These are phyloP conservation scores for Debaryomyces udenii DNA, from an alignment of 1,139 yeast genomes.

Conservation along the genomic window DNA sequence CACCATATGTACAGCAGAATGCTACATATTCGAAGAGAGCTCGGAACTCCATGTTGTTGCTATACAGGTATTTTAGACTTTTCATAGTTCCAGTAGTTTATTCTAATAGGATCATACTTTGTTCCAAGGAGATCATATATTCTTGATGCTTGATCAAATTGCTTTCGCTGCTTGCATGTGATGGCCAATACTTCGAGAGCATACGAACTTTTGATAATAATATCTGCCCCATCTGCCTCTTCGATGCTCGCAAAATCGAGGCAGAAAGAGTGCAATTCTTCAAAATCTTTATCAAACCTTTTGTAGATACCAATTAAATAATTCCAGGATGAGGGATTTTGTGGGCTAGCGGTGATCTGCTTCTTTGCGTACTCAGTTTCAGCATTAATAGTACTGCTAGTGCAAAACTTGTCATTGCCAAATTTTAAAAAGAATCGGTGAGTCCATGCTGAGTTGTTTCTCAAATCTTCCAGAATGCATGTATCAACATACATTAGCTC, in stretches of 20 bases:
- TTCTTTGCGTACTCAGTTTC: conserved; percentile 45
- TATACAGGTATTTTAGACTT: conserved; percentile 14
- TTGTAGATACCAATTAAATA: conserved; percentile 66
- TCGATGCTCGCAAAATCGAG: conserved; percentile 38
- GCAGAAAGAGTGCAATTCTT: conserved; percentile 49
- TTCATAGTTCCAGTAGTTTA: conserved; percentile 61
- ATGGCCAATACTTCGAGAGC: conserved; percentile 71
- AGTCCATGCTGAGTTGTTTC: conserved; percentile 95
- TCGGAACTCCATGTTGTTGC: no score
- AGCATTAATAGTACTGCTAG: conserved; percentile 15
- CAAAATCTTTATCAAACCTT: conserved; percentile 30
- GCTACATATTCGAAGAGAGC: no score
- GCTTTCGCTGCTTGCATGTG: conserved; percentile 38
- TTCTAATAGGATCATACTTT: conserved; percentile 68
- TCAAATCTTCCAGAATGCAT: conserved; percentile 62
- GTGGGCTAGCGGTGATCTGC: conserved; percentile 64
- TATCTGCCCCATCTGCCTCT: conserved; percentile 17
- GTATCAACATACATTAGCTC: conserved; percentile 60
- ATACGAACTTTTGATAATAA: conserved; percentile 50
- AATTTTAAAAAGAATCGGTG: conserved; percentile 69
- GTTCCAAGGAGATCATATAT: conserved; percentile 53
- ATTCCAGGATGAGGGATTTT: conserved; percentile 88
- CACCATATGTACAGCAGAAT: no score
- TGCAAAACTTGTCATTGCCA: conserved; percentile 13
- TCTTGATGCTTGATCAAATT: conserved; percentile 34